Base-by-base conservation (phyloP, 495 filamentous ascomycete genomes). In the Halenospora varia region DNA sequence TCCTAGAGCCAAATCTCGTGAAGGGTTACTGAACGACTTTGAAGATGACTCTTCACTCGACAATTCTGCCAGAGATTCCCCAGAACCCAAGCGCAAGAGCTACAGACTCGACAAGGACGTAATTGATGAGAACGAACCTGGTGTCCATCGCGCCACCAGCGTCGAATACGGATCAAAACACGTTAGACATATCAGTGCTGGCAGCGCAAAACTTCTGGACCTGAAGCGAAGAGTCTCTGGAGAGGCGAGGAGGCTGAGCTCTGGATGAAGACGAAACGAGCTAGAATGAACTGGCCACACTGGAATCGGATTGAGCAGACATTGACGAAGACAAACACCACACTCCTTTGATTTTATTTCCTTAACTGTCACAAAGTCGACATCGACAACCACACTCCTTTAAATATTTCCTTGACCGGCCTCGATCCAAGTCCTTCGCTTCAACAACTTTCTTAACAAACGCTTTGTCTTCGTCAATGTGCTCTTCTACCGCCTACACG, bases 201-300 rank as follows among this genome's bases (percentile, higher is more conserved):
- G 87, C 20, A 89, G 84, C 68, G 86, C 88, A 3, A 84, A 81
- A 65, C 70, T 91, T 11, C 67, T 90, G 35, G 82, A 89, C 53
- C 73, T 89, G 24, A 80, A 79, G 1, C 76, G 56, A 9, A 57
- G 57, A 48, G 19, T 59, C 42, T 74, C 73, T 18, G 57, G 53
- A 11, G 74, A 76, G 35, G 56, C 57, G 10, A 73, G 67, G 54
- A 62, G 70, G 47, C 45, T 65, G 42, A 71, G 69, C 25, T 50
- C 59, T 29, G 53, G 62, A 13, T 69, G 55, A n/a, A 66, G 59
- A 53, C 59, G 60, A 24, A 35, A 35, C 10, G 41, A 25, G 41
- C 22, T n/a, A 9, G 39, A 17, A 20, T 3, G 24, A 4, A 48
- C 20, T 13, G 44, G 19, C 41, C 18, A 25, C 24, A 3, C 45